Evolutionary conservation across 495 filamentous ascomycete species (phyloP), one percentile per base, ranked within the genome.

Genomic region (Aspergillus haitiensis): DNA sequence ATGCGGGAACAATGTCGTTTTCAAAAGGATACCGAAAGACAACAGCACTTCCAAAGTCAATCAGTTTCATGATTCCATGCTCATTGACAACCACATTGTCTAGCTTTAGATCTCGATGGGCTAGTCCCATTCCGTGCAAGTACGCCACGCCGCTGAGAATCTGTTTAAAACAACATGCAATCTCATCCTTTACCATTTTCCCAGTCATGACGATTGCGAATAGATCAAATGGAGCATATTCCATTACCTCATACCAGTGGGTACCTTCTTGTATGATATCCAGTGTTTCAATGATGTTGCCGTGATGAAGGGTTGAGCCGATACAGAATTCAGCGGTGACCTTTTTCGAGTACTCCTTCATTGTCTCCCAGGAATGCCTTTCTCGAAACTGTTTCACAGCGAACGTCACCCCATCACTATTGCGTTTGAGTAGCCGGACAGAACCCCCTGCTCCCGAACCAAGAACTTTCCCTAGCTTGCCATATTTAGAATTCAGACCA

Each of bases 181-280:
- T 82, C 74, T 99, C 94, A 58, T 95, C 89, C 55, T 92, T 87
- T 40, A 83, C 83, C 94, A 99, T 99, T 75, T 94, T 98, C 15
- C 94, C 94, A 0, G 94, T 98, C 94, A 99, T 99, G 62, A 99
- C 94, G 61, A 95, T 96, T 27, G 94, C 94, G 72, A 99, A 99
- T 13, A 99, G 80, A 73, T 99, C 94, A 66, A 77, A 99, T 6
- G 94, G 94, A n/a, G 92, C 95, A 70, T 95, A 98, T 69, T 99
- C 94, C 94, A 99, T 99, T 33, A 99, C 94, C 69, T 96, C 95
- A 71, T 95, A 99, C 93, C 94, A 99, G 61, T 88, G 90, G 32
- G 84, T 87, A 71, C 91, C 93, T 78, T 99, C 94, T 60, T 97
- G 88, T 13, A 99, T 86, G 62, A 99, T 96, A 71, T 99, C 94